phyloP scores from a whole-genome alignment of 179 eudicot species.

The Beta corolliflora region DNA sequence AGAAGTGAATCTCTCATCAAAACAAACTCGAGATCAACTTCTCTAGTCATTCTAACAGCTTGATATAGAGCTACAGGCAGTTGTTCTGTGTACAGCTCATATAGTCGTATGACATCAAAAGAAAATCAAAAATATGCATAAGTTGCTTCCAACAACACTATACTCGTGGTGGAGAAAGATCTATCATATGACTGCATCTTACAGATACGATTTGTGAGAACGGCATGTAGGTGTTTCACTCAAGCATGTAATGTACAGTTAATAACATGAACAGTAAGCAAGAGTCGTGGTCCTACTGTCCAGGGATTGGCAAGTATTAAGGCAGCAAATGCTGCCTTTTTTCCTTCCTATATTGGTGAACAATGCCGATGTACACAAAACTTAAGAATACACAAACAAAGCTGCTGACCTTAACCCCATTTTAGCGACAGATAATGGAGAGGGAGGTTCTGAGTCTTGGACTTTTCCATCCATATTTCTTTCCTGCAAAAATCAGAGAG shows the following conservation, averaged over 20 bases:
- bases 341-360: not conserved
- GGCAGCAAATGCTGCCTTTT: not conserved
- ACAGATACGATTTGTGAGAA: not conserved
- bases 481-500: slow-evolving; percentile 53
- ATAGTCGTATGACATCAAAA: not conserved
- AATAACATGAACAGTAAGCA: not conserved
- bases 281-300: not conserved
- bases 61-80: not conserved
- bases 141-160: not conserved
- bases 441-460: slow-evolving; percentile 73
- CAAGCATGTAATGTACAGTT: slow-evolving; percentile 2
- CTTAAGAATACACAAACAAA: not conserved
- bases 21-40: not conserved
- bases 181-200: not conserved
- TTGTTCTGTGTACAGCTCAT: not conserved
- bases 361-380: not conserved
- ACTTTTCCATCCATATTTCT: slow-evolving; percentile 62
- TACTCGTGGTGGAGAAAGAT: not conserved
- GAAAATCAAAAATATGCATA: not conserved
- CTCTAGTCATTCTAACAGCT: not conserved
- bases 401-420: slow-evolving; percentile 72
- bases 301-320: not conserved
- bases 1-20: not conserved
- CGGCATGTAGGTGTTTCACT: not conserved
- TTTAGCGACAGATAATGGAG: slow-evolving; percentile 67